phyloP scores from a whole-genome alignment of 257 asterid species.

The Solanum ahanhuiri region DNA sequence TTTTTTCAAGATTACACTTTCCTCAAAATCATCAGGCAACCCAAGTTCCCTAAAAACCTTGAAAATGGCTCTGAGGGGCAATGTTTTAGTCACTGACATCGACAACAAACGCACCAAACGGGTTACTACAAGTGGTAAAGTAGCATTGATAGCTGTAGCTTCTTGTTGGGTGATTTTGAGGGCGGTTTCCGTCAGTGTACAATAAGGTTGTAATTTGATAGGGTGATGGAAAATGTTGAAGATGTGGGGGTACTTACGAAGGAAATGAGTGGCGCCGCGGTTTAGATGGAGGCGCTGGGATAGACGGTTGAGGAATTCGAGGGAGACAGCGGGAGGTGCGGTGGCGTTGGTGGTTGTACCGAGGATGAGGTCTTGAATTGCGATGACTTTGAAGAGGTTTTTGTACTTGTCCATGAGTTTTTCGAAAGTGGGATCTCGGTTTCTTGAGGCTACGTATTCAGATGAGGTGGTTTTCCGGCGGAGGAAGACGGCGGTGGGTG shows the following conservation, averaged over 20 bases:
- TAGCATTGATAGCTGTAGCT: conserved; percentile 27
- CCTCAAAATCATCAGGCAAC: conserved; percentile 81
- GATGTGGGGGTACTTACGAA: conserved; percentile 73
- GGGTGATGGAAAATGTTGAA: conserved; percentile 66
- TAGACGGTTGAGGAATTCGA: conserved; percentile 74
- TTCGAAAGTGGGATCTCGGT: conserved; percentile 81
- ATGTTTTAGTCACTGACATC: conserved; percentile 50
- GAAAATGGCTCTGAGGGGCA: conserved; percentile 78
- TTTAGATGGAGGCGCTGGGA: conserved; percentile 80
- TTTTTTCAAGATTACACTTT: conserved; percentile 47
- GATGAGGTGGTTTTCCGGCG: conserved; percentile 72
- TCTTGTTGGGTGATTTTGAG: conserved; percentile 35
- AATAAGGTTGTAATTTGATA: conserved; percentile 42
- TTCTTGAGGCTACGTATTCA: conserved; percentile 55
- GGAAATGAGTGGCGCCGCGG: conserved; percentile 71
- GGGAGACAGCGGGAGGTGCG: conserved; percentile 49
- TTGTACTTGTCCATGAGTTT: conserved; percentile 83
- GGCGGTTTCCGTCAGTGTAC: conserved; percentile 49
- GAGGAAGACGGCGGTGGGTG: conserved; percentile 12
- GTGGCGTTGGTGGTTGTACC: conserved; percentile 19
- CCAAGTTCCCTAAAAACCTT: conserved; percentile 85
- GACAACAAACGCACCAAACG: conserved; percentile 60
- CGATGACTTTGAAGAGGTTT: conserved; percentile 51
- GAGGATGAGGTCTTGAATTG: conserved; percentile 78
- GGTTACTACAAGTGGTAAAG: conserved; percentile 35